Base-by-base conservation (phyloP, 805 yeast species). In the Kodamaea laetipori region DNA sequence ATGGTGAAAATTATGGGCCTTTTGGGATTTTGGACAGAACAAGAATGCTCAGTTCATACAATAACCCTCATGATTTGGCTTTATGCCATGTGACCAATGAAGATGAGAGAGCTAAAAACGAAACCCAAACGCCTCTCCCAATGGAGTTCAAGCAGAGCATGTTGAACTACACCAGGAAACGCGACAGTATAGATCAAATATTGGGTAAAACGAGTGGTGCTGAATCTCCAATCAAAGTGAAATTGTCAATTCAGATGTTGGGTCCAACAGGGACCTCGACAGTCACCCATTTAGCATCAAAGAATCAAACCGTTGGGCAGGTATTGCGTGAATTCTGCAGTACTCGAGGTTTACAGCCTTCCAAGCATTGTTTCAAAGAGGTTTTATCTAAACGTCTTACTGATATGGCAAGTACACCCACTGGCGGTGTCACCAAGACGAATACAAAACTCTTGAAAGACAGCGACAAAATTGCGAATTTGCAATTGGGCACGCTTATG, bases 1-100 rank as follows among this genome's bases (percentile, higher is more conserved):
- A 90, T 58, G 92, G 92, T 6, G 97, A 95, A 39, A 83, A 86
- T 28, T 90, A 88, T 42, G 99, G 95, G 52, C 87, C 89, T 41
- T 90, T 94, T 68, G 98, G 98, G 1, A 80, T 90, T 1, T 67
- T 94, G 43, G 92, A 85, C 35, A 69, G 97, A 50, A 73, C 78
- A 0, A 71, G 90, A 41, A 54, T 69, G 3, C 69, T 94, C 19
- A 69, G 81, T 2, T 80, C 92, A 0, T 87, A 89, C 60, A 86
- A 89, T 17, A 84, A 82, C 43, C 73, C 74, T 4, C 87, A 82
- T 51, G 97, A 89, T 51, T 77, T 94, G 44, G 96, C 95, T 0
- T 58, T 94, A 9, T 82, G 89, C 41, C 67, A 62, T 48, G 87
- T 86, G 2, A 53, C 67, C 2, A 74, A 71, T n/a, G 71, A 59